Evolutionary conservation across 148 eudicot genomes (phyloP).

Genomic region (Amaranthus hypochondriacus): DNA sequence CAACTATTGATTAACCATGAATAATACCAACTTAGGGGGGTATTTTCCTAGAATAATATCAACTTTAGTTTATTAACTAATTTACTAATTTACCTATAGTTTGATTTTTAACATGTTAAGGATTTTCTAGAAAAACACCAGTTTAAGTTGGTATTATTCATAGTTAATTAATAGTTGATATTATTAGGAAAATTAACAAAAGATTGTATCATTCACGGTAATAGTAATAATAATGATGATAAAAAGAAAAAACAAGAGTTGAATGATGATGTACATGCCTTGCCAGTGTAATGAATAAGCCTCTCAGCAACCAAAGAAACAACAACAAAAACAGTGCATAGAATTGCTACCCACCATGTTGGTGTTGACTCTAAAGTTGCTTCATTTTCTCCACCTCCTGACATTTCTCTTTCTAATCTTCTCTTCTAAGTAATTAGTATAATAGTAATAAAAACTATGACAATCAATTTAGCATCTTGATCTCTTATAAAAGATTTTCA

Average conservation of each 20-base stretch:
- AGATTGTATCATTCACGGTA: not conserved
- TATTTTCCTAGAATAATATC: too few species aligned
- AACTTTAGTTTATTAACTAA: too few species aligned
- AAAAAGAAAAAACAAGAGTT: not conserved
- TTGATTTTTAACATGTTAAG: too few species aligned
- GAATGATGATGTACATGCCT: slow-evolving; percentile 16
- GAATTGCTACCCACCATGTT: slow-evolving; percentile 55
- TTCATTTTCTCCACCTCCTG: slow-evolving; percentile 30
- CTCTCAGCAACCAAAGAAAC: slow-evolving; percentile 49
- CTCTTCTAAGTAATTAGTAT: not conserved
- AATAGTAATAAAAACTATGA: not conserved
- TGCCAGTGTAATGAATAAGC: slow-evolving; percentile 48
- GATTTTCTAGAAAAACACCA: too few species aligned
- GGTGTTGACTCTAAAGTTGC: slow-evolving; percentile 48
- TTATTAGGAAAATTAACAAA: not conserved
- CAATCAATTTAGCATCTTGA: not conserved
- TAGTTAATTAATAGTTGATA: too few species aligned
- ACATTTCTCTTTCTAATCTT: slow-evolving; percentile 11
- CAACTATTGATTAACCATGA: too few species aligned
- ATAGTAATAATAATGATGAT: not conserved
- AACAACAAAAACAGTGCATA: slow-evolving; percentile 49
- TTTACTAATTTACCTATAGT: too few species aligned
- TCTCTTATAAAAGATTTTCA: not conserved
- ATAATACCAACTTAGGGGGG: too few species aligned
- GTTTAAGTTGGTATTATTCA: too few species aligned